Base-by-base conservation (phyloP, 2,329 filamentous ascomycete species). In the Aureobasidium sp. region DNA sequence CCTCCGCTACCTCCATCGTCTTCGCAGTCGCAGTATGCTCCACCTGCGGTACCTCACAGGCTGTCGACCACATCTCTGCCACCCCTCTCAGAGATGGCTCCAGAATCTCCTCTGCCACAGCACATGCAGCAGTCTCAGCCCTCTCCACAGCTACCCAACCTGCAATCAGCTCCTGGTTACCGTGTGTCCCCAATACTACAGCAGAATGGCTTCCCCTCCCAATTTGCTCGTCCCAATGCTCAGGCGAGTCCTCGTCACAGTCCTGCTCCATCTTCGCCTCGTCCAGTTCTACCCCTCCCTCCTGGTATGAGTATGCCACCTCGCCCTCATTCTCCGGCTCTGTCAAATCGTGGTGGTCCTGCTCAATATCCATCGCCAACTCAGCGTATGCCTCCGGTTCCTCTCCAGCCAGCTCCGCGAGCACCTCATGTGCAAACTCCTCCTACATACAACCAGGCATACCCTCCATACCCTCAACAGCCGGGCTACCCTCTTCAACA, bases 141-240 rank as follows among this genome's bases (percentile, higher is more conserved):
- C 17, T 56, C 59, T 10, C 62, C 65, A 7, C 51, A 63, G 44
- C 66, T 68, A 29, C 69, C 67, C 24, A 66, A 67, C 15, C 69
- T 69, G 43, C 67, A 69, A 44, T 62, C 69, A 5, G 71, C 67
- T 39, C 62, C 70, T 43, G 64, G 50, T 13, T 74, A 73, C 66
- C 72, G 67, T 47, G 70, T 71, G 50, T 67, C 73, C n/a, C 70
- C 74, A 17, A 63, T 70, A 36, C 65, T 66, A 43, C 73, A 74
- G 62, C 72, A 73, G 36, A 72, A 76, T 27, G 73, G 75, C 9
- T 76, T 75, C 59, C 66, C 71, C 15, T 67, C 70, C 20, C 69
- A 68, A 32, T 71, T 71, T 71, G 64, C 66, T 36, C 17, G 51
- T 10, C 56, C 10, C 37, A 59, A 48, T 39, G 55, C 12, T 17